These are phyloP conservation scores for Strobilomyces dryophilus DNA, from an alignment of 768 basidiomycete genomes.

Conservation along the genomic window DNA sequence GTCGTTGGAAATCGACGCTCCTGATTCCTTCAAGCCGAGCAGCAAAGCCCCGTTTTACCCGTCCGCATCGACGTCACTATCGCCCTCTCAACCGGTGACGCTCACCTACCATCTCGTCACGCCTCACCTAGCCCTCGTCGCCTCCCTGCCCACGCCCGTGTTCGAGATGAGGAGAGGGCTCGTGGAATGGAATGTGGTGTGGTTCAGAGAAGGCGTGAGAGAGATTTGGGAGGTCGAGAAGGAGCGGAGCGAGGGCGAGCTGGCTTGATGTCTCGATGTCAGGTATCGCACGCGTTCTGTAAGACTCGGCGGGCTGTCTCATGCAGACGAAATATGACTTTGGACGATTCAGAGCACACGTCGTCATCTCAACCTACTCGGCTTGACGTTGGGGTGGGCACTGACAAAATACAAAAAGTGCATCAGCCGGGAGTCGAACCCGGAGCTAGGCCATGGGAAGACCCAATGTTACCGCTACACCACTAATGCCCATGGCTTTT, in stretches of 20 bases:
- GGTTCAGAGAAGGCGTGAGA: slow-evolving; percentile 77
- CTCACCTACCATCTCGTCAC: slow-evolving; percentile 82
- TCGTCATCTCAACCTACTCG: not conserved
- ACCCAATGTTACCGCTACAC: slow-evolving; percentile 88
- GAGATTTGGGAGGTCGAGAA: slow-evolving; percentile 78
- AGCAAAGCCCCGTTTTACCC: slow-evolving; percentile 59
- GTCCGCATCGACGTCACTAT: slow-evolving; percentile 59
- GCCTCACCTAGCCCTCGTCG: slow-evolving; percentile 63
- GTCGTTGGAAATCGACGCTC: not conserved
- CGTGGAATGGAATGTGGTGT: slow-evolving; percentile 84
- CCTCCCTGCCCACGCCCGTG: slow-evolving; percentile 67
- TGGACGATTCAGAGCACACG: not conserved
- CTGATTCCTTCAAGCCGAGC: slow-evolving; percentile 10
- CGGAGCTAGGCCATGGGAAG: slow-evolving; percentile 72
- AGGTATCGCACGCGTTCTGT: not conserved
- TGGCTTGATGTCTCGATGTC: not conserved
- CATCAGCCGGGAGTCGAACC: slow-evolving; percentile 58
- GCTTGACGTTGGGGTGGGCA: not conserved
- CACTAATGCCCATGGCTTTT: slow-evolving; percentile 47
- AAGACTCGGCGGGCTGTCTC: not conserved
- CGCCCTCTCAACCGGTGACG: slow-evolving; percentile 60
- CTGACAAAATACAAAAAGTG: slow-evolving; percentile 5
- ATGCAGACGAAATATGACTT: not conserved
- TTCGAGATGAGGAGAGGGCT: slow-evolving; percentile 71
- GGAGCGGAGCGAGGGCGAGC: slow-evolving; percentile 36